Conservation (phyloP, 768 basidiomycete species). For the Dioszegia aurantiaca region DNA sequence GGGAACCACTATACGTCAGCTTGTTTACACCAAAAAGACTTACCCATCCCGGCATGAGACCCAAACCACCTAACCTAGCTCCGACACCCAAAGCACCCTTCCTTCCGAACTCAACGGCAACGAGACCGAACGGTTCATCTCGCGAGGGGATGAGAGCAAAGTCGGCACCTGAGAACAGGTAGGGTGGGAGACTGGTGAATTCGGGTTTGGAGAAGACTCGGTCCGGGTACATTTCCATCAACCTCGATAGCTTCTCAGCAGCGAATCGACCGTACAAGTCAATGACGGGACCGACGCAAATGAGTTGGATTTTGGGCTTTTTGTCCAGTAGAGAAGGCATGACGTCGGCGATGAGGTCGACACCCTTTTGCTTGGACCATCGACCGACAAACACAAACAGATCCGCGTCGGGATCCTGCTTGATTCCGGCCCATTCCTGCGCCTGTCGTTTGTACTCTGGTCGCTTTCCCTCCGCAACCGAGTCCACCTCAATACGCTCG, state of each 20-base stretch:
- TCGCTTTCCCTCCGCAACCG: conserved; percentile 78
- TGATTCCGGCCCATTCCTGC: conserved; percentile 92
- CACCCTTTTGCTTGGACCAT: conserved; percentile 96
- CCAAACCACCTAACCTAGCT: conserved; percentile 86
- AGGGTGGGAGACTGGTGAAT: conserved; percentile 89
- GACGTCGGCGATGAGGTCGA: conserved; percentile 94
- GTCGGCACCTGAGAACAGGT: conserved; percentile 89
- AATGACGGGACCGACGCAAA: conserved; percentile 89
- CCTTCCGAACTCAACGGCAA: conserved; percentile 92
- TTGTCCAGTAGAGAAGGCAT: conserved; percentile 89
- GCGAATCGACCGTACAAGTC: conserved; percentile 93
- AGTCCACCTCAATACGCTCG: conserved; percentile 72
- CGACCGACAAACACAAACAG: conserved; percentile 94
- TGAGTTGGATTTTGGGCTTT: conserved; percentile 76
- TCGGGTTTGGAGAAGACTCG: conserved; percentile 95
- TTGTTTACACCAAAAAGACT: conserved; percentile 44
- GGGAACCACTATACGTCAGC: conserved; percentile 77
- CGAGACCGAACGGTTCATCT: conserved; percentile 93
- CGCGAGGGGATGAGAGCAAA: conserved; percentile 93
- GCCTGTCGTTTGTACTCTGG: conserved; percentile 88
- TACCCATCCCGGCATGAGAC: conserved; percentile 97
- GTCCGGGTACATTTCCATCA: conserved; percentile 94
- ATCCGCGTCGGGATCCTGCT: conserved; percentile 83
- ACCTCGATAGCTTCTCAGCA: conserved; percentile 83
- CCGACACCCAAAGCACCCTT: conserved; percentile 96